Evolutionary conservation across 2,329 filamentous ascomycete genomes (phyloP), one percentile per base, ranked within the genome.

Genomic region (Aspergillus sp.): DNA sequence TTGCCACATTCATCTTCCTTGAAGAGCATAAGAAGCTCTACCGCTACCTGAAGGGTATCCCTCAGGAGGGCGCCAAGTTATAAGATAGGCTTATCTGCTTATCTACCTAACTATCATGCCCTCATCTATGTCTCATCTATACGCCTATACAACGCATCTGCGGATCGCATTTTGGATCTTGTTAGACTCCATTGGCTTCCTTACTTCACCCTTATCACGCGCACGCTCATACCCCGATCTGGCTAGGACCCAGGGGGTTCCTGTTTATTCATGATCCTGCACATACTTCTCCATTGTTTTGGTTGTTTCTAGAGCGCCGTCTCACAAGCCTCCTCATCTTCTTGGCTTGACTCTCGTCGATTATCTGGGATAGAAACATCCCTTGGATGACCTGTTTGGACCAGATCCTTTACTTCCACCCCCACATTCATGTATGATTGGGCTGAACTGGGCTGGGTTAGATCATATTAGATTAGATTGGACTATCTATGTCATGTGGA

Each of bases 21-120:
- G 87, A 89, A 69, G 85, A 89, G 73, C 87, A 89, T 70, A 89
- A 89, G 79, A 88, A 86, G 77, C 74, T 88, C 5, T 89, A 87
- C 71, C 77, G 79, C 38, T 71, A 70, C 60, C 64, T 80, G 68
- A 82, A 80, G 64, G 70, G 75, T 8, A 67, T 74, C 15, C 67
- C 66, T 30, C 60, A 63, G n/a, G 83, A 82, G 1, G 87, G 54
- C n/a, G 55, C 89, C 51, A 52, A 59, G 45, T 19, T 56, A 57
- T 64, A 67, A 61, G 72, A 38, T 28, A 13, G 9, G 34, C 13
- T 15, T 41, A 41, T 41, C 34, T 17, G 11, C 38, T 15, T 28
- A 45, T 13, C 23, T 7, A 31, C 47, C 23, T 31, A 5, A 31
- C 22, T 30, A 57, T 22, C 15, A 22, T n/a, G 5, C 34, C 31